Evolutionary conservation across 441 rosid genomes (phyloP), one percentile per base, ranked within the genome.

Genomic region (Viola pubescens): DNA sequence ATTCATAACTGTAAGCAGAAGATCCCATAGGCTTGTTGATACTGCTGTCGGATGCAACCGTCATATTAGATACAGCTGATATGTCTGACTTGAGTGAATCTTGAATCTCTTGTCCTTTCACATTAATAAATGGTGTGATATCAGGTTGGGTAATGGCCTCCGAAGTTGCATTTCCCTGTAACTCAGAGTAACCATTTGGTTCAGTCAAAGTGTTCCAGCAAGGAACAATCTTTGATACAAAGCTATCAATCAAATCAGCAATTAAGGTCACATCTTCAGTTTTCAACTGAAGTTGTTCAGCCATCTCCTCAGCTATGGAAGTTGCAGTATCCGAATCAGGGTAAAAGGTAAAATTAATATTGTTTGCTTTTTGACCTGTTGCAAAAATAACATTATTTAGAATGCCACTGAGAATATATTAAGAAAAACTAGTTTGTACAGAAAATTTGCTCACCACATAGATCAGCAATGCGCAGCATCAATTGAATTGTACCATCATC

Each of bases 251-350:
- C 82, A 89, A 54, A 71, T 81, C 91, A 12, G 83, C 76, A 56
- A 89, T 79, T 42, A 69, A 71, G 66, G 76, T 50, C 51, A 75
- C 81, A 54, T 84, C 81, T 72, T 84, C 74, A n/a, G 70, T 55
- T 43, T 81, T 70, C 64, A 89, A 70, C 72, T 73, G 84, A 56
- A 89, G 83, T 70, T 79, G 82, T 71, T 84, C 86, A 58, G 76
- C 86, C 96, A 89, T 89, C 79, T 89, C 94, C 70, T 66, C 73
- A 9, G 86, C 79, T 8, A 89, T 75, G 6, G 85, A 79, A 38
- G 67, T 34, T 37, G 82, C 75, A 11, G 96, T 89, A 61, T 89
- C 96, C 0, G 84, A 72, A 62, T 83, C 76, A 26, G 81, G 82
- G 65, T 68, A 82, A 67, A 82, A 86, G 4, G 63, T 64, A 61